Percentiles rank a stretch among this genome's conserved stretches.
phyloP scores from a whole-genome alignment of 768 basidiomycete species.

The Collybia sordida region DNA sequence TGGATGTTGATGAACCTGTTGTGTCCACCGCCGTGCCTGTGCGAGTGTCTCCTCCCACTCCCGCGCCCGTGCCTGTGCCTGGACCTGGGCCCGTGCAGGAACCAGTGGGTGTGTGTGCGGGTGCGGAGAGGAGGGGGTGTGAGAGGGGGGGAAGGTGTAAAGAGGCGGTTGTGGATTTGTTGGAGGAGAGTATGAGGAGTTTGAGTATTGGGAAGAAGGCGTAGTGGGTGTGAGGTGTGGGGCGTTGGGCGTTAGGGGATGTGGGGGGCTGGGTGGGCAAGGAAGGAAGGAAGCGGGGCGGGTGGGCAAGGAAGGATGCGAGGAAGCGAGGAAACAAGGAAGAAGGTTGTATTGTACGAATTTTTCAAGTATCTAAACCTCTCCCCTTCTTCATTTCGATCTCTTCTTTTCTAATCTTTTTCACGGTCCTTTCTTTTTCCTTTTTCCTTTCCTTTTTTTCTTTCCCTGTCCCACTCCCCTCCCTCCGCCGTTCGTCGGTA shows the following conservation, averaged over 20 bases:
- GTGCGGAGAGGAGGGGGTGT: conserved; percentile 9
- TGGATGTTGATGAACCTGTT: conserved; percentile 62
- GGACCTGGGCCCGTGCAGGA: background rate
- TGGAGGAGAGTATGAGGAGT: conserved; percentile 72
- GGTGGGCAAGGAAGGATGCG: too few relatives aligned
- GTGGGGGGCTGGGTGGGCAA: too few relatives aligned
- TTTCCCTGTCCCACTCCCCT: too few relatives aligned
- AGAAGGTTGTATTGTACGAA: background rate
- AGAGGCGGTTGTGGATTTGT: conserved; percentile 34
- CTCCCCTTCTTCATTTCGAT: background rate
- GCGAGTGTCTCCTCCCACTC: too few relatives aligned
- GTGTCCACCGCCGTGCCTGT: conserved; percentile 12
- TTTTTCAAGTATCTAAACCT: background rate
- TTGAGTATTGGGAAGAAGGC: conserved; percentile 59
- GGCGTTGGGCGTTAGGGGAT: too few relatives aligned
- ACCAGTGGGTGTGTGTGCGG: background rate
- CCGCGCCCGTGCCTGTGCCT: too few relatives aligned
- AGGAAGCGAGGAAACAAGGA: background rate
- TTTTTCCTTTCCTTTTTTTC: too few relatives aligned
- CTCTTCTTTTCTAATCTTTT: too few relatives aligned
- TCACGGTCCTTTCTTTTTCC: too few relatives aligned
- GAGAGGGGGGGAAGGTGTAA: conserved; percentile 16
- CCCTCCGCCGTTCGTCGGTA: too few relatives aligned
- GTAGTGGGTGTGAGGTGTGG: conserved; percentile 6
- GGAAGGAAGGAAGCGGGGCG: too few relatives aligned